Evolutionary conservation across 2,329 filamentous ascomycete species (phyloP), one percentile per base, ranked within the genome.

Genomic region (Nemania sp.): DNA sequence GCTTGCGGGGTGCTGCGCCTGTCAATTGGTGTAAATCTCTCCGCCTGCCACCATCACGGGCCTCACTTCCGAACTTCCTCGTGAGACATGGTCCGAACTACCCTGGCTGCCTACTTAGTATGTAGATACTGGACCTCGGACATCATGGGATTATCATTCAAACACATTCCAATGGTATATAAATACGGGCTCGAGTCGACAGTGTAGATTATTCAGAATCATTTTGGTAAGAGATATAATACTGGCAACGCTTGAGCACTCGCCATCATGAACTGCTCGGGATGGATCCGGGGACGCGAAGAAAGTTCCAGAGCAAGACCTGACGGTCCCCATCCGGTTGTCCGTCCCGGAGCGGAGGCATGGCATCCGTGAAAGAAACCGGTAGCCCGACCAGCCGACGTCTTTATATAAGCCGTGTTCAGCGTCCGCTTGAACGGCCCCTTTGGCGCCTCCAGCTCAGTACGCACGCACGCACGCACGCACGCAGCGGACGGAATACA

Each of bases 21-120:
- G 12, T 37, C 53, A 34, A 58, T 61, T 61, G 59, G 59, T 58
- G 59, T 54, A 50, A 61, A 43, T 45, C 54, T 54, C 50, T 21
- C 20, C 29, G 29, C 45, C 29, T 35, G 25, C 39, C 45, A 42
- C 42, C 13, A 39, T 25, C 9, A 25, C 59, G 59, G 59, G 58
- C 37, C 43, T 54, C 37, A 9, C 43, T 58, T 53, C 59, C 59
- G 59, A 45, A 46, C 32, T 29, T 58, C 50, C 54, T 46, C 32
- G 45, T 39, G 34, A 37, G 42, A 46, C 37, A 45, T 34, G 49
- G 42, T 48, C 49, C 17, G 39, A 51, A 47, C 54, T 35, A 37
- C n/a, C 37, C 25, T 5, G 35, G 25, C 7, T 4, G 25, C n/a
- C n/a, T n/a, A n/a, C n/a, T n/a, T n/a, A 29, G 3, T 29, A 4